Evolutionary conservation across 208 protist genomes (phyloP).

Genomic region (Wallacemonas sp.): DNA sequence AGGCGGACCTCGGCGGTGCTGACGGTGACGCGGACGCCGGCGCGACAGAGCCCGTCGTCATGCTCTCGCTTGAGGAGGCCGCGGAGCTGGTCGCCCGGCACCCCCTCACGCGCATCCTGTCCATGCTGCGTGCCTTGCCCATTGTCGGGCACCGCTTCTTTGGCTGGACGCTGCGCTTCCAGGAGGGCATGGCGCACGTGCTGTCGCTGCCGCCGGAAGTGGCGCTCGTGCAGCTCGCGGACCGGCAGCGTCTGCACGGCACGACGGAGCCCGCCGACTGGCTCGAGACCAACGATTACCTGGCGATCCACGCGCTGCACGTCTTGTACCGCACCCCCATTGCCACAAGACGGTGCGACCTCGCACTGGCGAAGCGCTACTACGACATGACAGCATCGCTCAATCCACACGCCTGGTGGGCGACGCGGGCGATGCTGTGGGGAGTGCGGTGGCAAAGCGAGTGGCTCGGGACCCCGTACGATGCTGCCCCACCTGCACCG

Average conservation of each 20-base stretch:
- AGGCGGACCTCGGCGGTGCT: background rate
- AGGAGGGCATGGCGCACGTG: background rate
- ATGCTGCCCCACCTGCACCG: background rate
- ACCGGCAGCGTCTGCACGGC: background rate
- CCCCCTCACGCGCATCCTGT: background rate
- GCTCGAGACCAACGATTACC: slow-evolving; percentile 5
- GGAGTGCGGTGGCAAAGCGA: slow-evolving; percentile 5
- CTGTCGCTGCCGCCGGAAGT: background rate
- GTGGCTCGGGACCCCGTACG: slow-evolving; percentile 12
- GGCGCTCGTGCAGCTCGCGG: background rate
- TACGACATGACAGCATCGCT: slow-evolving; percentile 27
- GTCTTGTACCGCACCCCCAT: slow-evolving; percentile 1
- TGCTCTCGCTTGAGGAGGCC: background rate
- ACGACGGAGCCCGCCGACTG: background rate
- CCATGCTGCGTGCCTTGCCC: background rate
- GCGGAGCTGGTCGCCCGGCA: slow-evolving; percentile 1
- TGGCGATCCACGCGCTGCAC: background rate
- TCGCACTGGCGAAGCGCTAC: slow-evolving; percentile 50
- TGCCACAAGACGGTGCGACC: slow-evolving; percentile 2
- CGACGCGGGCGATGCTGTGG: background rate
- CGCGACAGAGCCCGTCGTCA: no score
- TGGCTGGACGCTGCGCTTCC: background rate
- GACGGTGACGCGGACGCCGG: no score
- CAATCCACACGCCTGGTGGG: slow-evolving; percentile 5
- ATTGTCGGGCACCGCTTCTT: background rate